Conservation (phyloP, 441 rosid genomes). For the Jatropha multifida region DNA sequence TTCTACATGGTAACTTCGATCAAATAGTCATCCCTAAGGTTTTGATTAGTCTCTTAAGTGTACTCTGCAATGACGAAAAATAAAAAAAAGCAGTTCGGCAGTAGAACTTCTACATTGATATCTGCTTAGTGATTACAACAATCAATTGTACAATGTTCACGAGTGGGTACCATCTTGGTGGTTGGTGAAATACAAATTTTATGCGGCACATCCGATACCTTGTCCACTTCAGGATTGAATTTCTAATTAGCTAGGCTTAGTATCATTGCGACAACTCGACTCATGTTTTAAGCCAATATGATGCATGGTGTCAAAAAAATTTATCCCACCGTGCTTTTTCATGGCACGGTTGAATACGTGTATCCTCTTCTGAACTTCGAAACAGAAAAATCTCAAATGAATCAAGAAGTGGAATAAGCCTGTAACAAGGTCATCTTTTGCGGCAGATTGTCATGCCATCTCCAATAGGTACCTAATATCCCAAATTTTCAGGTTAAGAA, state of each 20-base stretch:
- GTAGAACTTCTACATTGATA: not conserved
- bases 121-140: not conserved
- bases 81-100: not conserved
- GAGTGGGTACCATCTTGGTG: no score
- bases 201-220: not conserved
- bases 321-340: not conserved
- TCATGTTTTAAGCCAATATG: not conserved
- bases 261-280: not conserved
- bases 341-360: not conserved
- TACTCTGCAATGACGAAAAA: not conserved
- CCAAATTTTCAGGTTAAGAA: constrained; percentile 12
- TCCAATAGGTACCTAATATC: constrained; percentile 72
- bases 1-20: not conserved
- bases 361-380: not conserved
- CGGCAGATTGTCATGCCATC: constrained; percentile 88
- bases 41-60: not conserved
- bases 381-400: not conserved
- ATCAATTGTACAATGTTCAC: no score
- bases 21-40: no score
- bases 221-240: not conserved
- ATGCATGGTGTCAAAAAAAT: not conserved
- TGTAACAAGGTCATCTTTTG: constrained; percentile 43
- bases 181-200: not conserved
- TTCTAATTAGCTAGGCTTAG: not conserved
- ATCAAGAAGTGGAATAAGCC: constrained; percentile 9